A percentile compares a stretch with the other conserved stretches of the same genome.
phyloP scores from a whole-genome alignment of 2,329 filamentous ascomycete species.

The Phoma sp. region DNA sequence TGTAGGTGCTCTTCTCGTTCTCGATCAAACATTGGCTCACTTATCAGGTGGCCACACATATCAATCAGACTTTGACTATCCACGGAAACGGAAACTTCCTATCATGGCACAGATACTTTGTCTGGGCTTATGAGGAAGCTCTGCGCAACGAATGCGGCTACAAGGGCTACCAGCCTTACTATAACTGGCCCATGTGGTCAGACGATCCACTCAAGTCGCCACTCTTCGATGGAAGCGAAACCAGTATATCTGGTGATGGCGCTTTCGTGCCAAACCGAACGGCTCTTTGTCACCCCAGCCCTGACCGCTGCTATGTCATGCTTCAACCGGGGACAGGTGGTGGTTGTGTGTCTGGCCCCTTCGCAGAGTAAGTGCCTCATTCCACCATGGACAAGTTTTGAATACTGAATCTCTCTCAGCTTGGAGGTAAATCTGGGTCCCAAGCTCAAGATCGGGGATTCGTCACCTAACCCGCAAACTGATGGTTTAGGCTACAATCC shows the following conservation, averaged over 20 bases:
- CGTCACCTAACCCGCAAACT: constrained; percentile 30
- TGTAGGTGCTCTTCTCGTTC: neutral
- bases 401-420: constrained; percentile 21
- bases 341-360: constrained; percentile 11
- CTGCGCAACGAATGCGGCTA: constrained; percentile 29
- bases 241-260: constrained; percentile 43
- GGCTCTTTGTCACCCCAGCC: constrained; percentile 22
- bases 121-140: constrained; percentile 21
- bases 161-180: constrained; percentile 29
- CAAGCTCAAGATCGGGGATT: constrained; percentile 2
- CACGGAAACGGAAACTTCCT: constrained; percentile 36
- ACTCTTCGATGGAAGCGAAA: constrained; percentile 27
- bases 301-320: neutral
- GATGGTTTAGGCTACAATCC: constrained; percentile 32
- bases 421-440: constrained; percentile 51
- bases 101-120: constrained; percentile 25
- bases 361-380: constrained; percentile 2
- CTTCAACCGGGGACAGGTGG: constrained; percentile 23
- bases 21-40: no score
- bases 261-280: constrained; percentile 31
- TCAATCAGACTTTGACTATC: constrained; percentile 37
- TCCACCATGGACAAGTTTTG: neutral
- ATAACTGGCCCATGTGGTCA: constrained; percentile 22
- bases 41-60: constrained; percentile 32
- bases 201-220: constrained; percentile 34